A percentile compares a stretch with the other conserved stretches of the same genome.
Conservation (phyloP, 345 rosid species). For the Euphorbia tirucalli region DNA sequence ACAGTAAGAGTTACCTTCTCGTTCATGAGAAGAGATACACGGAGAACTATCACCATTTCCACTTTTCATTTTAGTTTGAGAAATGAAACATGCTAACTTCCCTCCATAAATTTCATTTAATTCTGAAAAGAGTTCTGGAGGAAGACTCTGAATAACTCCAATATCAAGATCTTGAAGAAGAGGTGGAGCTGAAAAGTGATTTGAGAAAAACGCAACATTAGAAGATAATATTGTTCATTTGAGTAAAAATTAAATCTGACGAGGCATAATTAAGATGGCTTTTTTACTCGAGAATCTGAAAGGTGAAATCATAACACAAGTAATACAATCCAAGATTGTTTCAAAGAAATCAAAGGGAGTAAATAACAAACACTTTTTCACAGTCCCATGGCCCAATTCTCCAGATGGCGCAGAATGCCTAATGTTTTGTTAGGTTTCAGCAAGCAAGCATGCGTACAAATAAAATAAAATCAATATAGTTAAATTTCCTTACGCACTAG, state of each 20-base stretch:
- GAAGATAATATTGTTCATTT: constrained; percentile 32
- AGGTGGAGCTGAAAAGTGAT: constrained; percentile 48
- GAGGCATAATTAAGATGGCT: constrained; percentile 24
- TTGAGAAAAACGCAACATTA: constrained; percentile 23
- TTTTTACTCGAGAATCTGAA: constrained; percentile 43
- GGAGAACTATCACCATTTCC: constrained; percentile 24
- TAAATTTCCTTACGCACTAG: background rate
- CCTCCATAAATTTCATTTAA: constrained; percentile 80
- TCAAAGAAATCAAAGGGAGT: background rate
- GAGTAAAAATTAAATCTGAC: constrained; percentile 34
- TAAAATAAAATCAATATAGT: background rate
- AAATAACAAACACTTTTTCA: background rate
- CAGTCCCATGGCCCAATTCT: background rate
- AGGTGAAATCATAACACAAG: constrained; percentile 21
- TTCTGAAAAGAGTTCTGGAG: constrained; percentile 72
- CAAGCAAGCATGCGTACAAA: background rate
- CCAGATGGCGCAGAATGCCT: background rate
- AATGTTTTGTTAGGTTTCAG: background rate
- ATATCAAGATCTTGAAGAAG: constrained; percentile 70
- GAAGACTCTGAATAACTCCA: constrained; percentile 80
- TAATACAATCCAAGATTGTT: background rate
- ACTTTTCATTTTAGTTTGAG: constrained; percentile 44
- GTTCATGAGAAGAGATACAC: constrained; percentile 21
- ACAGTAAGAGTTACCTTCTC: constrained; percentile 36
- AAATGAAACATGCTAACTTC: constrained; percentile 55